A percentile compares a stretch with the other conserved stretches of the same genome.
Evolutionary conservation across 371 early-diverging fungal genomes (phyloP).

Genomic region (Gilbertella persicaria): DNA sequence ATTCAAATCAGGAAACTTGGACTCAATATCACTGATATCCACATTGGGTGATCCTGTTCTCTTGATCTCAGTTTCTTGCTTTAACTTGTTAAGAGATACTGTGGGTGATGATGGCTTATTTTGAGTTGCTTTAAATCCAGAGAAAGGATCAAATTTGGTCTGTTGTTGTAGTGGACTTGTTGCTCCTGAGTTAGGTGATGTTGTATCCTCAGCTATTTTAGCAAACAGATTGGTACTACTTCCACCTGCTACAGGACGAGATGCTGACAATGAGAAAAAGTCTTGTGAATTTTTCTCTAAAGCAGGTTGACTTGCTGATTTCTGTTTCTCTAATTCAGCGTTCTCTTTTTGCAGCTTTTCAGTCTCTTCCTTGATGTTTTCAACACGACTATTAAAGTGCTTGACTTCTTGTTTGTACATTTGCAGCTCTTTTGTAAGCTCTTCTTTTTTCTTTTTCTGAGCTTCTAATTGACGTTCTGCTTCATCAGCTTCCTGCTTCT

Average conservation of each 20-base stretch:
- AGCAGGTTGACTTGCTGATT: not conserved
- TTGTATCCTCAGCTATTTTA: not conserved
- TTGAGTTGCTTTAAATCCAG: conserved; percentile 28
- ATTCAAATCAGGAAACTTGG: conserved; percentile 49
- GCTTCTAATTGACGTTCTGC: conserved; percentile 34
- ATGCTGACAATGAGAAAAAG: not conserved
- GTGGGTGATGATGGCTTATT: conserved; percentile 27
- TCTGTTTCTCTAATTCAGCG: conserved; percentile 23
- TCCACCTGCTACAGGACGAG: not conserved
- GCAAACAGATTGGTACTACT: not conserved
- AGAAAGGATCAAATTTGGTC: conserved; percentile 41
- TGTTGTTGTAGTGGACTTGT: conserved; percentile 3
- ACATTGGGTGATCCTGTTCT: conserved; percentile 21
- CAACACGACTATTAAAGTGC: conserved; percentile 33
- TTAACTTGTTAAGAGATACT: conserved; percentile 28
- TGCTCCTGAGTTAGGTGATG: conserved; percentile 1
- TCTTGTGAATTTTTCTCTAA: not conserved
- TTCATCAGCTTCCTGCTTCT: conserved; percentile 40
- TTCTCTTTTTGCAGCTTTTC: conserved; percentile 22
- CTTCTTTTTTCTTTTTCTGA: conserved; percentile 33
- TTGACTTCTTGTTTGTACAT: conserved; percentile 39
- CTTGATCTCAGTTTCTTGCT: conserved; percentile 28
- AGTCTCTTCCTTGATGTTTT: conserved; percentile 27
- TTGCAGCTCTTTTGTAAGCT: conserved; percentile 29
- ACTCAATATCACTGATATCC: conserved; percentile 49